A percentile compares a stretch with the other conserved stretches of the same genome.
These are phyloP conservation scores for Rugonectria rugulosa DNA, from an alignment of 2,329 filamentous ascomycete genomes.

Conservation along the genomic window DNA sequence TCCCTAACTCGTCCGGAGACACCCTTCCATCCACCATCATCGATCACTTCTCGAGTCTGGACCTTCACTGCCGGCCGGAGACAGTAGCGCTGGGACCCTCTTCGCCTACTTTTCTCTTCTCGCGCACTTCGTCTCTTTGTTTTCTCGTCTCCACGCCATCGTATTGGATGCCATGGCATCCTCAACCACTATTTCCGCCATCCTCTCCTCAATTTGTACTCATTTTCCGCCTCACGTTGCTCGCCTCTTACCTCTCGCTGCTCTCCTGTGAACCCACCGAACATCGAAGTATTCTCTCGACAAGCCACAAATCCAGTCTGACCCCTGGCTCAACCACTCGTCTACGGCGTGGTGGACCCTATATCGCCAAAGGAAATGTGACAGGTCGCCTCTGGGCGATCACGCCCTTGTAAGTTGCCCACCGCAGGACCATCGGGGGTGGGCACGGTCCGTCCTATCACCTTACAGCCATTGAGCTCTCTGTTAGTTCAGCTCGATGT, in stretches of 20 bases:
- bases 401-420: slow-evolving; percentile 25
- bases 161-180: slow-evolving; percentile 9
- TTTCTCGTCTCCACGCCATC: slow-evolving; percentile 12
- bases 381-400: slow-evolving; percentile 33
- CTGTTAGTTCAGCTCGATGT: slow-evolving; percentile 5
- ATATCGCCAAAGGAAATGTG: slow-evolving; percentile 28
- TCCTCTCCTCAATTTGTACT: slow-evolving; percentile 8
- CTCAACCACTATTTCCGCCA: slow-evolving; percentile 19
- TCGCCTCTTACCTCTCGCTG: slow-evolving; percentile 2
- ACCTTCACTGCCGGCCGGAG: slow-evolving; percentile 15
- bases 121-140: slow-evolving; percentile 3
- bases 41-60: slow-evolving; percentile 10
- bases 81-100: slow-evolving; percentile 11
- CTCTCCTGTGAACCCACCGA: slow-evolving; percentile 15
- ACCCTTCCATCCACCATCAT: slow-evolving; percentile 8
- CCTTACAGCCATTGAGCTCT: too few species aligned
- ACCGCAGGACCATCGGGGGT: slow-evolving; percentile 11
- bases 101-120: slow-evolving; percentile 11
- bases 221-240: slow-evolving; percentile 7
- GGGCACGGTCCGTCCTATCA: slow-evolving; percentile 15
- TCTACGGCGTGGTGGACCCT: slow-evolving; percentile 27
- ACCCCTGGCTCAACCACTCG: slow-evolving; percentile 19
- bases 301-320: slow-evolving; percentile 15
- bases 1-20: slow-evolving; percentile 7
- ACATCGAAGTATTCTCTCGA: slow-evolving; percentile 13